These are phyloP conservation scores for Ophiostoma fasciatum DNA, from an alignment of 2,329 filamentous ascomycete genomes.

Conservation along the genomic window DNA sequence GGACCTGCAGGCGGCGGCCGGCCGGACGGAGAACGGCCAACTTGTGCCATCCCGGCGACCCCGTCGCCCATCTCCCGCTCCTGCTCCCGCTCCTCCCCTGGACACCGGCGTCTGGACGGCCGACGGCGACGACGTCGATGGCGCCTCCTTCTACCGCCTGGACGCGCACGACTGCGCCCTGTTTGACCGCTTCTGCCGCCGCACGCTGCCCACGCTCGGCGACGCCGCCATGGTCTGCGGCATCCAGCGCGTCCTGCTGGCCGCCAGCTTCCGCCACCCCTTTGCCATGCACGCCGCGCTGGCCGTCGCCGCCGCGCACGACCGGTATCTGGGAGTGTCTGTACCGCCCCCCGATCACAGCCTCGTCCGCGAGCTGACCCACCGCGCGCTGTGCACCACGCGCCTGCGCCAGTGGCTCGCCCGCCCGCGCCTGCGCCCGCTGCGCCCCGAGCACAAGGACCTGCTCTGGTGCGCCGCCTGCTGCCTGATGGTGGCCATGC, in stretches of 20 bases:
- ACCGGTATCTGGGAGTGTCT: conserved; percentile 19
- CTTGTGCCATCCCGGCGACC: no score
- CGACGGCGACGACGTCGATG: no score
- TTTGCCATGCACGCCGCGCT: conserved; percentile 18
- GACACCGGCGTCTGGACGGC: conserved; percentile 21
- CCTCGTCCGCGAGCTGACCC: conserved; percentile 27
- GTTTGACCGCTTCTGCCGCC: conserved; percentile 2
- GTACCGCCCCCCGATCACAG: no score
- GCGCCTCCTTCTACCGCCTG: not conserved
- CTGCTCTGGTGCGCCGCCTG: conserved; percentile 32
- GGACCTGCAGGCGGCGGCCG: conserved; percentile 24
- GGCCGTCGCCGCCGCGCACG: conserved; percentile 26
- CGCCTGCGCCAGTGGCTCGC: conserved; percentile 24
- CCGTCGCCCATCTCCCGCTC: no score
- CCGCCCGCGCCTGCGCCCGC: no score
- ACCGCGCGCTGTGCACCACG: conserved; percentile 25
- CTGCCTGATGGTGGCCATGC: conserved; percentile 24
- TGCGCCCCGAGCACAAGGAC: conserved; percentile 24
- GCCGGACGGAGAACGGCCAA: conserved; percentile 7
- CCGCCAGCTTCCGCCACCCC: conserved; percentile 20
- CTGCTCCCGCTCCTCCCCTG: no score
- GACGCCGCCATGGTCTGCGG: not conserved
- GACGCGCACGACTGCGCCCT: conserved; percentile 2
- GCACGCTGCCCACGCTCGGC: conserved; percentile 2
- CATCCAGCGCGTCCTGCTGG: conserved; percentile 17